phyloP scores from a whole-genome alignment of 2,329 filamentous ascomycete species.

The Aureobasidium subglaciale region DNA sequence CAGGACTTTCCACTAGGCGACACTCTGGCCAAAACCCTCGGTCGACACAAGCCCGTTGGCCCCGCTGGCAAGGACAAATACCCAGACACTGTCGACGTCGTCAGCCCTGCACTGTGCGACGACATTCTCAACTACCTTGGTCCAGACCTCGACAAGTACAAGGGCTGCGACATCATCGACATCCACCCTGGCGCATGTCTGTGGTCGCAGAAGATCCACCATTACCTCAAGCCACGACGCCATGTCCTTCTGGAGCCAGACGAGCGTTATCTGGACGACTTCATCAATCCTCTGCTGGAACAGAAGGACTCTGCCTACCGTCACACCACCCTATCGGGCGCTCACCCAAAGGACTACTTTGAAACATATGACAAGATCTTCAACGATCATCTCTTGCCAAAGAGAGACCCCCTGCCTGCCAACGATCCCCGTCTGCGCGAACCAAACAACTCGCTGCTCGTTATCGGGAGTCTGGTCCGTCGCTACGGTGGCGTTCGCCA shows the following conservation, averaged over 20 bases:
- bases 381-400: conserved; percentile 41
- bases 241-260: conserved; percentile 80
- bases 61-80: neutral
- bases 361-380: conserved; percentile 47
- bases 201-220: conserved; percentile 71
- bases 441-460: conserved; percentile 66
- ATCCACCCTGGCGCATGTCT: conserved; percentile 73
- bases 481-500: conserved; percentile 7
- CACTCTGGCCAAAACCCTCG: neutral
- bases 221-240: conserved; percentile 65
- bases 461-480: conserved; percentile 34
- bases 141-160: conserved; percentile 59
- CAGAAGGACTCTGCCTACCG: conserved; percentile 40
- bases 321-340: conserved; percentile 31
- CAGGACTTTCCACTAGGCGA: conserved; percentile 11
- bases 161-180: conserved; percentile 79
- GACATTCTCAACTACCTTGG: conserved; percentile 65
- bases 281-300: conserved; percentile 46
- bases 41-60: neutral
- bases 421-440: conserved; percentile 37
- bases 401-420: conserved; percentile 43
- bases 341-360: conserved; percentile 19
- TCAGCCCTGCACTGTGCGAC: conserved; percentile 47
- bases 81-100: conserved; percentile 25
- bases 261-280: conserved; percentile 48